Evolutionary conservation across 257 asterid genomes (phyloP), one percentile per base, ranked within the genome.

Genomic region (Fraxinus anomala): DNA sequence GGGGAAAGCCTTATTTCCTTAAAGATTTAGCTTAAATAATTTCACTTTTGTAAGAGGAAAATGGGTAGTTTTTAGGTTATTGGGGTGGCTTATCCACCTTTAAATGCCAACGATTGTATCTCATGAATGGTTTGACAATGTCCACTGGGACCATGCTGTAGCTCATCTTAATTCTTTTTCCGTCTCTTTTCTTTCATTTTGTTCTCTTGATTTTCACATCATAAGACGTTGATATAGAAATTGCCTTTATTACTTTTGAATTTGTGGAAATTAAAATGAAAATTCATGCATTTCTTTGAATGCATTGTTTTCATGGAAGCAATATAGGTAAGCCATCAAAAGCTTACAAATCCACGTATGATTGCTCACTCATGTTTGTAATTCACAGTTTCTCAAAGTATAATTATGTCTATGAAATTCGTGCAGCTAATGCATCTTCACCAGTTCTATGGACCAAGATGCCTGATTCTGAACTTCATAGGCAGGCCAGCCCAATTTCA

Each of bases 381-480:
- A 82, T 81, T 85, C 70, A 76, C 73, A 61, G 76, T 80, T 73
- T 51, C 71, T 61, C 54, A 28, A 31, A 42, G 77, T 83, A 69
- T 76, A 78, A 59, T 72, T 79, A 76, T 83, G 56, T 79, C 85
- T 83, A 83, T 77, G 85, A 82, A 36, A 63, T 77, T 59, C 77
- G 39, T 65, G 84, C 86, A 83, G 82, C 74, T 79, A 75, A 84
- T 75, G 82, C 85, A 37, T 81, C 89, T 73, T 87, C 84, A 73
- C 80, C 86, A 66, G 76, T 82, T 49, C 75, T 80, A 16, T 82
- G 91, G 93, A 83, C 31, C 81, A 89, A 82, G 82, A 74, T 76
- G 77, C 86, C 89, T 2, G 83, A 79, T 76, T 47, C 84, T 74
- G 89, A 85, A 82, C 73, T 76, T 76, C 40, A 76, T 76, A 17